These are phyloP conservation scores for Clitoria ternatea DNA, from an alignment of 306 rosid genomes.

Conservation along the genomic window DNA sequence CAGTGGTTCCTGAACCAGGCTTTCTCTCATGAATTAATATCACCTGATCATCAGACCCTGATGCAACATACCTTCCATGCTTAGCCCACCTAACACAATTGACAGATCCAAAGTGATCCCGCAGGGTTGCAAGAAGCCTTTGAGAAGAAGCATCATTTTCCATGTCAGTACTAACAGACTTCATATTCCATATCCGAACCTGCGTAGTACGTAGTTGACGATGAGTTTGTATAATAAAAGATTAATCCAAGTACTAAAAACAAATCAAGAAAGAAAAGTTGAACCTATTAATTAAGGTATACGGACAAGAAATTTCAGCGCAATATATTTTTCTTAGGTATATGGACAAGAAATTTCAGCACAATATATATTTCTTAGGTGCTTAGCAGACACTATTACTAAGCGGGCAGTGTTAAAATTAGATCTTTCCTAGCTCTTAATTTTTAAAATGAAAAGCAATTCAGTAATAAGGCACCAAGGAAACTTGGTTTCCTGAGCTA, in stretches of 20 bases:
- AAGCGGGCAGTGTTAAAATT: not conserved
- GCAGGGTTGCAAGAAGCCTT: slow-evolving; percentile 94
- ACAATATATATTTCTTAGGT: not conserved
- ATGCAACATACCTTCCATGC: slow-evolving; percentile 85
- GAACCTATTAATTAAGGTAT: too few relatives aligned
- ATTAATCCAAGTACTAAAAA: not conserved
- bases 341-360: not conserved
- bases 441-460: not conserved
- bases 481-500: not conserved
- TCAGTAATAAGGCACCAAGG: not conserved
- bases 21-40: slow-evolving; percentile 93
- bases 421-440: not conserved
- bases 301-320: not conserved
- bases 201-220: slow-evolving; percentile 29
- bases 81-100: slow-evolving; percentile 99
- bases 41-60: slow-evolving; percentile 97
- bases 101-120: slow-evolving; percentile 98
- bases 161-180: slow-evolving; percentile 63
- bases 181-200: slow-evolving; percentile 99
- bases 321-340: too few relatives aligned
- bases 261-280: not conserved
- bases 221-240: not conserved
- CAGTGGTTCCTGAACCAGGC: slow-evolving; percentile 99
- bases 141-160: slow-evolving; percentile 56
- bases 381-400: not conserved